These are phyloP conservation scores for Gremmenia infestans DNA, from an alignment of 2,329 filamentous ascomycete genomes.

Conservation along the genomic window DNA sequence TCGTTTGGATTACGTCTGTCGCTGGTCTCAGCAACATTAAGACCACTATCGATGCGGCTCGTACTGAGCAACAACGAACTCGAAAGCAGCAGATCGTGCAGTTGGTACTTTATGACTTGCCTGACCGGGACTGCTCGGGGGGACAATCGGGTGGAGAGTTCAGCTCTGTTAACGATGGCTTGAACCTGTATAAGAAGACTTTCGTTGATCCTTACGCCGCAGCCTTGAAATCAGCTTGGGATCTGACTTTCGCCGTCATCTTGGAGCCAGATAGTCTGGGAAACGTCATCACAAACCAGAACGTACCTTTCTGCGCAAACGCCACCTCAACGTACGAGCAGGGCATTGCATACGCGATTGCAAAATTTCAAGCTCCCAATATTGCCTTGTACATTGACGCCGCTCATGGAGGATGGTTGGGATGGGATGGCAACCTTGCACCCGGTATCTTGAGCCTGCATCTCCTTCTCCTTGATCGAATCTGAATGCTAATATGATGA, in stretches of 20 bases:
- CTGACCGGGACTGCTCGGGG: slow-evolving; percentile 42
- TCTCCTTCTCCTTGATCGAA: neutral
- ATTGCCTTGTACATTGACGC: slow-evolving; percentile 39
- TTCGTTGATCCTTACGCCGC: slow-evolving; percentile 38
- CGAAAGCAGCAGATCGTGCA: slow-evolving; percentile 32
- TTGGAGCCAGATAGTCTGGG: slow-evolving; percentile 42
- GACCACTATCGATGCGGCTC: slow-evolving; percentile 36
- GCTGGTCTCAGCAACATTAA: slow-evolving; percentile 36
- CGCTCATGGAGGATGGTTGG: slow-evolving; percentile 41
- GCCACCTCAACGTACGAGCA: slow-evolving; percentile 37
- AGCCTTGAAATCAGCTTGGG: slow-evolving; percentile 34
- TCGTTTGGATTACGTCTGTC: slow-evolving; percentile 39
- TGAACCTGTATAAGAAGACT: slow-evolving; percentile 37
- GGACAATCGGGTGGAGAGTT: slow-evolving; percentile 41
- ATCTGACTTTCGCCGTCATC: slow-evolving; percentile 39
- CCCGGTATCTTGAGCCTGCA: slow-evolving; percentile 26
- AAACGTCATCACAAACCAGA: slow-evolving; percentile 39
- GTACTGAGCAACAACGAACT: slow-evolving; percentile 34
- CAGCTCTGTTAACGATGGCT: slow-evolving; percentile 32
- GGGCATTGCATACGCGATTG: slow-evolving; percentile 39
- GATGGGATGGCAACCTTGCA: slow-evolving; percentile 37
- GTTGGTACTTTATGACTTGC: slow-evolving; percentile 42
- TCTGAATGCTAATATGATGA: neutral
- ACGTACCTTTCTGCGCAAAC: slow-evolving; percentile 34
- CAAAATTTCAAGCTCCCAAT: slow-evolving; percentile 35